Percentiles rank a stretch among this genome's conserved stretches.
Evolutionary conservation across 139 green algal species (phyloP).

Genomic region (Dunaliella primolecta): DNA sequence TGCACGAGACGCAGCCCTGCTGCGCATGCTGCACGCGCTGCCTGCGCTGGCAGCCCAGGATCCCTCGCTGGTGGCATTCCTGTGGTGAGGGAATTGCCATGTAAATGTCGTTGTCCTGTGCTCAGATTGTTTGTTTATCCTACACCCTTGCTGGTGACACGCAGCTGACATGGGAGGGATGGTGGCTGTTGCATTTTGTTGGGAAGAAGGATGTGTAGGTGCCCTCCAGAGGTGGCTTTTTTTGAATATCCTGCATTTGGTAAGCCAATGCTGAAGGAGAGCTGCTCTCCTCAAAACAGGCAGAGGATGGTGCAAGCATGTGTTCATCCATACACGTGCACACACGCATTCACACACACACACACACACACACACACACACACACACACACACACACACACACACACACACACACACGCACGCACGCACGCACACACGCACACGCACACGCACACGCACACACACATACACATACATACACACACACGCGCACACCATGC

Average conservation of each 20-base stretch:
- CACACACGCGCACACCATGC: background rate
- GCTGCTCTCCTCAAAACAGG: too few species aligned
- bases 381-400: background rate
- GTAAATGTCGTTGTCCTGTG: too few species aligned
- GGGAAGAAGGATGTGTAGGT: too few species aligned
- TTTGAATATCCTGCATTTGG: too few species aligned
- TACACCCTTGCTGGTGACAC: background rate
- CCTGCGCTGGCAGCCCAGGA: slow-evolving; percentile 3
- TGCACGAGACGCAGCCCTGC: slow-evolving; percentile 23
- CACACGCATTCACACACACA: background rate
- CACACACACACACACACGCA: background rate
- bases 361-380: background rate
- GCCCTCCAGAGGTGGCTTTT: too few species aligned
- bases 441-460: background rate
- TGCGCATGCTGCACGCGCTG: slow-evolving; percentile 15
- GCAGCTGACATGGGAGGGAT: too few species aligned
- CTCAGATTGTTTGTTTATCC: too few species aligned
- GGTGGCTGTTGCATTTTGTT: too few species aligned
- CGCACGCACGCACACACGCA: background rate
- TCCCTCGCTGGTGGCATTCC: slow-evolving; percentile 22
- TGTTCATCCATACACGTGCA: background rate
- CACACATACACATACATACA: background rate
- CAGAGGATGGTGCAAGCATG: too few species aligned
- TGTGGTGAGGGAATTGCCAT: background rate
- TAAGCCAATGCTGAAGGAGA: too few species aligned